phyloP scores from a whole-genome alignment of 1,284 basidiomycete genomes.

The Leccinum griseonigrum region DNA sequence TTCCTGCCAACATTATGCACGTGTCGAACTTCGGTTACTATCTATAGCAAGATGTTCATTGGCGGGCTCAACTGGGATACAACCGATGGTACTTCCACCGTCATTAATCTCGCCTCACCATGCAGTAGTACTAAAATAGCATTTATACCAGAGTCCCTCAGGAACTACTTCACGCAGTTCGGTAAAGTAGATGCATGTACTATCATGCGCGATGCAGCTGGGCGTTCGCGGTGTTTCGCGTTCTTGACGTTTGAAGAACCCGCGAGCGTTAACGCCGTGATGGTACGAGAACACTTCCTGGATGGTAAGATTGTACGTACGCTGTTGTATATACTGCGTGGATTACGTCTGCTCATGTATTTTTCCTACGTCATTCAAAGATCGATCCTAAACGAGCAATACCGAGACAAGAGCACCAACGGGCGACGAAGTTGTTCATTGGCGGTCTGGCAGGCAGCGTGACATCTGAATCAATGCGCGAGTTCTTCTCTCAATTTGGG shows the following conservation, averaged over 20 bases:
- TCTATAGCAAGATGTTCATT: slow-evolving; percentile 94
- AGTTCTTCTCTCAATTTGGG: slow-evolving; percentile 90
- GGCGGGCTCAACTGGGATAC: slow-evolving; percentile 98
- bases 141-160: slow-evolving; percentile 65
- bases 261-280: slow-evolving; percentile 85
- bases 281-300: slow-evolving; percentile 85
- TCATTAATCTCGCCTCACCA: slow-evolving; percentile 32
- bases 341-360: slow-evolving; percentile 25
- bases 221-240: slow-evolving; percentile 90
- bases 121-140: slow-evolving; percentile 40
- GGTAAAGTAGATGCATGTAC: slow-evolving; percentile 91
- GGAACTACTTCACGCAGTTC: slow-evolving; percentile 86
- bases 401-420: slow-evolving; percentile 90
- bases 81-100: slow-evolving; percentile 75
- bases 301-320: slow-evolving; percentile 88
- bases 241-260: slow-evolving; percentile 91
- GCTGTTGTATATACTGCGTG: slow-evolving; percentile 24
- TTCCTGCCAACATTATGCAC: slow-evolving; percentile 31
- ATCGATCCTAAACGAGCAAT: slow-evolving; percentile 99
- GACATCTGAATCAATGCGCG: slow-evolving; percentile 90
- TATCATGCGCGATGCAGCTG: slow-evolving; percentile 92
- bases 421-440: slow-evolving; percentile 92
- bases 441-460: slow-evolving; percentile 91
- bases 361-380: slow-evolving; percentile 41
- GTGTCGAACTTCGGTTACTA: slow-evolving; percentile 29